These are phyloP conservation scores for Pyricularia sp. DNA, from an alignment of 2,329 filamentous ascomycete genomes.

Conservation along the genomic window DNA sequence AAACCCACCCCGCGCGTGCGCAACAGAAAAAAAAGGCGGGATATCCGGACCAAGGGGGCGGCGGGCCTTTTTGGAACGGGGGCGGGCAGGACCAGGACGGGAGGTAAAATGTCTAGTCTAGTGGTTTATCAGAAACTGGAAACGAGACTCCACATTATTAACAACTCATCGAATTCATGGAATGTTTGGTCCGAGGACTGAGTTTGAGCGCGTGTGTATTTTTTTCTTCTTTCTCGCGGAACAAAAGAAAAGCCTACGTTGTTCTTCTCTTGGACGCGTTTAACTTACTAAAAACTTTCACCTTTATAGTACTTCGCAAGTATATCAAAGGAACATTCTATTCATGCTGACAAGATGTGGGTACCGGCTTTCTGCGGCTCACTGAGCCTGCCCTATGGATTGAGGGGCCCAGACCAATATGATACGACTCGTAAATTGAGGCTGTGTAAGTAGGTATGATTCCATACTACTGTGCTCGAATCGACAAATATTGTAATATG, in stretches of 20 bases:
- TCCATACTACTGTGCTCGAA: neutral
- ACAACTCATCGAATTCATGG: conserved; percentile 29
- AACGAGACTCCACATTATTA: conserved; percentile 25
- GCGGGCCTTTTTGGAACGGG: conserved; percentile 1
- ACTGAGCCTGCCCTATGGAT: neutral
- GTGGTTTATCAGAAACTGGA: neutral
- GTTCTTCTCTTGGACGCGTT: neutral
- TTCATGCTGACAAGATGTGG: neutral
- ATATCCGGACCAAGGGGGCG: conserved; percentile 15
- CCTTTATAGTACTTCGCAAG: neutral
- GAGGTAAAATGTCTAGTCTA: neutral
- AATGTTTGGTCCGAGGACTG: conserved; percentile 10
- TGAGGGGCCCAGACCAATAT: neutral
- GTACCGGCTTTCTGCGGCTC: neutral
- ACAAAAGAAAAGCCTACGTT: neutral
- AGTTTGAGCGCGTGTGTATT: neutral
- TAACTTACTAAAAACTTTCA: too few relatives aligned
- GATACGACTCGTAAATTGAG: neutral
- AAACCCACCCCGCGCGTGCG: conserved; percentile 13
- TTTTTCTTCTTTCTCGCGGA: neutral
- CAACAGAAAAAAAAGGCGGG: conserved; percentile 17
- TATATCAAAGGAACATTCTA: neutral
- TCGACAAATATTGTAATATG: neutral
- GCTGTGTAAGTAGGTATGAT: neutral
- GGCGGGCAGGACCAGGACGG: conserved; percentile 5